Percentiles rank a stretch among this genome's conserved stretches.
These are phyloP conservation scores for Gypsophila paniculata DNA, from an alignment of 179 eudicot genomes.

Conservation along the genomic window DNA sequence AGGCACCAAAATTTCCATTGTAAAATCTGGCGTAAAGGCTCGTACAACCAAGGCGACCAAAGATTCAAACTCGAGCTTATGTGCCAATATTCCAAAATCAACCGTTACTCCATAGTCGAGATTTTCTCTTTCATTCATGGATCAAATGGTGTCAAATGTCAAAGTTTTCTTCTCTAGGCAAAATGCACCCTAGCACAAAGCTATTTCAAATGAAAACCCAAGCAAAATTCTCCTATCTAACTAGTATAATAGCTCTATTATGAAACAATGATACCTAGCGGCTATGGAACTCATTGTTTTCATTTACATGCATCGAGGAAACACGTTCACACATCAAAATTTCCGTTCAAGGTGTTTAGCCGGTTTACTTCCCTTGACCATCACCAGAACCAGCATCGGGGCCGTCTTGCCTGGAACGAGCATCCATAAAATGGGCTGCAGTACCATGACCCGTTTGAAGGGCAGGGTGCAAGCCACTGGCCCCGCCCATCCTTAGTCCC, in stretches of 20 bases:
- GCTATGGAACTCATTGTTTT: constrained; percentile 5
- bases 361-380: constrained; percentile 28
- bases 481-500: constrained; percentile 51
- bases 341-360: background rate
- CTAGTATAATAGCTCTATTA: constrained; percentile 13
- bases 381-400: constrained; percentile 38
- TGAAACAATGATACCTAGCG: constrained; percentile 10
- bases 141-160: background rate
- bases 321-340: constrained; percentile 16
- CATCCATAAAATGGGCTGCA: constrained; percentile 37
- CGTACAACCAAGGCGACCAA: background rate
- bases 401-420: constrained; percentile 43
- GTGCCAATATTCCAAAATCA: background rate
- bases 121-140: background rate
- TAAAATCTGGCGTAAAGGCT: too few species aligned
- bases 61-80: background rate
- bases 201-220: constrained; percentile 10
- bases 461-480: constrained; percentile 37
- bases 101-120: background rate
- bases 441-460: constrained; percentile 34
- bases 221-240: constrained; percentile 11
- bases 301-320: constrained; percentile 20
- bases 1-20: too few species aligned
- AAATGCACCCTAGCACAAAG: constrained; percentile 14
- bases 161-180: too few species aligned